Base-by-base conservation (phyloP, 495 filamentous ascomycete species). In the Thozetella sp. region DNA sequence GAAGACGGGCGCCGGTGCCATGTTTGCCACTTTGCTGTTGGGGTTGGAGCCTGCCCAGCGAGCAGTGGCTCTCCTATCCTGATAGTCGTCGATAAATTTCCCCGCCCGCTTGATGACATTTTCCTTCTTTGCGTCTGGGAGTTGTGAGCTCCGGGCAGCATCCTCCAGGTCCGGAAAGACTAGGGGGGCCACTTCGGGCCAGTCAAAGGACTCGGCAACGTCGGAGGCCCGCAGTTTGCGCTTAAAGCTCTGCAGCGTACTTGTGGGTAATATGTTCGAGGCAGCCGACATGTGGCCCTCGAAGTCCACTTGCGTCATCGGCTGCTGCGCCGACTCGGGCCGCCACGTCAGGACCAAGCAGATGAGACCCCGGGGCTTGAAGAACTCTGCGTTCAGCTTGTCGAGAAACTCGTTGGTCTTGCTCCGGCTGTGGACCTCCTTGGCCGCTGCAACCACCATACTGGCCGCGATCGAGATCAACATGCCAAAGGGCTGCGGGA, bases 311-410 rank as follows among this genome's bases (percentile, higher is more conserved):
- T 63, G 63, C 4, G 75, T 63, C 2, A 64, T 13, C 23, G 60
- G 40, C 43, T 59, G 25, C 2, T 64, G 53, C 3, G 63, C 51
- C 0, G 66, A 67, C 12, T 80, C 72, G 1, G 83, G 79, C 22
- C 83, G 79, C 70, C 79, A 88, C 22, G 82, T 83, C 81, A 88
- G 84, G 50, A 88, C 67, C 2, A 88, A 64, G 54, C 78, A 81
- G 65, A 78, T 83, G 1, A 88, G 76, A 3, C 85, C 86, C 11
- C 77, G 79, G 0, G 85, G 85, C 22, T 72, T 74, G 68, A 87
- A 87, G 53, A 85, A 80, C 27, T 81, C 72, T 13, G 76, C 66
- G 66, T 87, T 87, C 62, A 85, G 75, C 48, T 76, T 67, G 50
- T 83, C 75, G 22, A 88, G 76, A 68, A 81, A 87, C 6, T 58